Evolutionary conservation across 257 asterid genomes (phyloP), one percentile per base, ranked within the genome.

Genomic region (Ophiorrhiza pumila): DNA sequence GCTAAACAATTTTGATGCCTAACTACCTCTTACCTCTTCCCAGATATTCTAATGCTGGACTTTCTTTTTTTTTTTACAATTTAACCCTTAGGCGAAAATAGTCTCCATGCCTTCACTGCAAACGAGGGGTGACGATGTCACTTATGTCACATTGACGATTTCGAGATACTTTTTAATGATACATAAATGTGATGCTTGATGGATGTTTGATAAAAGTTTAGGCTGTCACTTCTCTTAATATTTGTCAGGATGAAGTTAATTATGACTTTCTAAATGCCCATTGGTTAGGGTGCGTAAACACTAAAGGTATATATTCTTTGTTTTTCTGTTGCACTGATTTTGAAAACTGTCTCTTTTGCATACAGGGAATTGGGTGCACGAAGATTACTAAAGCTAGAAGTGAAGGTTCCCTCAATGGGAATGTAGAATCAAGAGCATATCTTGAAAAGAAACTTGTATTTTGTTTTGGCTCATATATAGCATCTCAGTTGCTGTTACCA

Each of bases 321-420:
- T 22, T 17, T 70, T 27, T 35, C 60, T 55, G 7, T 43, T 4
- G 18, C 41, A 18, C 34, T 73, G 18, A 56, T 42, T 66, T 42
- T 31, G 42, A 17, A 57, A 58, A 71, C 73, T 75, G 81, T 47
- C 63, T 46, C 53, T 64, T 71, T 31, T 67, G 22, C 55, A 78
- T 84, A 80, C 88, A 94, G 99, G 99, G 99, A 76, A 88, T 90
- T 82, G 99, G 93, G 67, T 94, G 95, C 91, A 88, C 93, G 77
- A 94, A 94, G 84, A 91, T 91, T 68, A 86, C 92, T 25, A 91
- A 88, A 80, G 88, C 91, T 66, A 82, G 81, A 80, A 86, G 76
- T 80, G 97, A 82, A 74, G 91, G 88, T 81, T 79, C 88, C 39
- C 47, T 69, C 69, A 80, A 67, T 78, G 96, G 93, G 61, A 91